Evolutionary conservation across 768 basidiomycete species (phyloP).

Genomic region (Amanita exitialis): DNA sequence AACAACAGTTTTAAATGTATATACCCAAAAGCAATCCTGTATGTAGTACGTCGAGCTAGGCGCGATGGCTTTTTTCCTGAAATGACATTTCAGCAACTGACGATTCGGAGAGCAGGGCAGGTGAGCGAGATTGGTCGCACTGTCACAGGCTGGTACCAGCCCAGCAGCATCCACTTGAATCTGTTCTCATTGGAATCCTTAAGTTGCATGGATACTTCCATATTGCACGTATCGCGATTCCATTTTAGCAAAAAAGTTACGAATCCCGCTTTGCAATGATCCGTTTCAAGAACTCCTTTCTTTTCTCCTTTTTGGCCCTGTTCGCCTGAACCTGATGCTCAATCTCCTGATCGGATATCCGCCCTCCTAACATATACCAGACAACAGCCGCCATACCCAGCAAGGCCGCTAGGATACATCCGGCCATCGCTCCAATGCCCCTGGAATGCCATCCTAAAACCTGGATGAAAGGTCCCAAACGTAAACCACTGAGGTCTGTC

Average conservation of each 20-base stretch:
- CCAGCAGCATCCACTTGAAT: no score
- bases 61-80: no score
- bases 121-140: no score
- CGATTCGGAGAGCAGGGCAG: no score
- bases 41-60: no score
- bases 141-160: no score
- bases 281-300: constrained; percentile 33
- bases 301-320: constrained; percentile 47
- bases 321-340: constrained; percentile 55
- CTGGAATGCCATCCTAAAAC: constrained; percentile 60
- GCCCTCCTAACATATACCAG: constrained; percentile 81
- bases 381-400: constrained; percentile 74
- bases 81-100: no score
- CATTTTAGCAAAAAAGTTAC: not conserved
- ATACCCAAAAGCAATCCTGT: no score
- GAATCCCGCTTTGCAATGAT: not conserved
- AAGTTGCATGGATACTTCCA: no score
- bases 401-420: constrained; percentile 74
- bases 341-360: constrained; percentile 70
- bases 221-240: no score
- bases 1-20: no score
- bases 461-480: constrained; percentile 65
- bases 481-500: constrained; percentile 59
- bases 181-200: no score
- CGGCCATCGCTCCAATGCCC: constrained; percentile 71